phyloP scores from a whole-genome alignment of 495 filamentous ascomycete genomes.

The Bacidia gigantensis region DNA sequence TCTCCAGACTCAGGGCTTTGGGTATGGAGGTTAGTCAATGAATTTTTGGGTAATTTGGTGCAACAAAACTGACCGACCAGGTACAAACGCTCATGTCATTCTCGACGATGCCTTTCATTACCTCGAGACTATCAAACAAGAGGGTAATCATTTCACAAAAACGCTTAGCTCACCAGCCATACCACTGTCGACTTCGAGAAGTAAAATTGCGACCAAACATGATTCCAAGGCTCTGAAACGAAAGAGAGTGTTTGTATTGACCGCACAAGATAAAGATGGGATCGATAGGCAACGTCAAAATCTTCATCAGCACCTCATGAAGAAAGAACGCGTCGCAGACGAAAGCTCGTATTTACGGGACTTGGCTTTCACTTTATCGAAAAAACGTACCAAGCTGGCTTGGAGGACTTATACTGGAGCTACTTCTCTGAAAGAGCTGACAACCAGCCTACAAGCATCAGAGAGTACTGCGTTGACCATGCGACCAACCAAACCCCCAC shows the following conservation, averaged over 20 bases:
- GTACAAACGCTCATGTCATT: conserved; percentile 25
- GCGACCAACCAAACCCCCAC: not conserved
- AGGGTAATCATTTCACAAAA: conserved; percentile 14
- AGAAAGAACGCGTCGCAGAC: too few species aligned
- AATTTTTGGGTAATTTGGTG: not conserved
- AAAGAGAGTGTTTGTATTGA: conserved; percentile 17
- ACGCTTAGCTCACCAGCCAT: not conserved
- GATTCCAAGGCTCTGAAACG: too few species aligned
- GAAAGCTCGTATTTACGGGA: conserved; percentile 7
- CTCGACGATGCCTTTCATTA: conserved; percentile 23
- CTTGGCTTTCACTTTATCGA: conserved; percentile 5
- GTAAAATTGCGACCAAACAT: too few species aligned
- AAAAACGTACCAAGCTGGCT: conserved; percentile 6
- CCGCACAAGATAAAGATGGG: conserved; percentile 24
- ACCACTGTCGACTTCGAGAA: not conserved
- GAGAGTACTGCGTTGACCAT: conserved; percentile 2
- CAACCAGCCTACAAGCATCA: not conserved
- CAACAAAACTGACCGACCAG: too few species aligned
- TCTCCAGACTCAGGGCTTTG: conserved; percentile 12
- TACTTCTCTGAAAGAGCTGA: not conserved
- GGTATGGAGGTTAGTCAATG: conserved; percentile 13
- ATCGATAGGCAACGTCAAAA: conserved; percentile 22
- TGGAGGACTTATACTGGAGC: not conserved
- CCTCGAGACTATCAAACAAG: conserved; percentile 3
- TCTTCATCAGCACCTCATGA: too few species aligned